Percentiles rank a stretch among this genome's conserved stretches.
Evolutionary conservation across 805 yeast genomes (phyloP).

Genomic region (Kazachstania psychrophila): DNA sequence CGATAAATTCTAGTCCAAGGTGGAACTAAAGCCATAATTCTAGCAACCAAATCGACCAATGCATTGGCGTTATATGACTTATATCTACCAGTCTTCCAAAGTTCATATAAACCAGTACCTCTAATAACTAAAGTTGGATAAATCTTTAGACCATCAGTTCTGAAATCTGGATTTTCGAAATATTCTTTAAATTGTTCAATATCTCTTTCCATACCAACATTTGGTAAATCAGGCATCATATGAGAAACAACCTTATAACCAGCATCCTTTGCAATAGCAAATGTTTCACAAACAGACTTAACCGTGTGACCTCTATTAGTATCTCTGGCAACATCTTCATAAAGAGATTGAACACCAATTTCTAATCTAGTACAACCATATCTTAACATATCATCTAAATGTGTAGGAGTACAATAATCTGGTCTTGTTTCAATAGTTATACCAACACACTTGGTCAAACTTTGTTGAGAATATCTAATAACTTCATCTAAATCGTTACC

Average conservation of each 20-base stretch:
- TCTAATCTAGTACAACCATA: constrained; percentile 96
- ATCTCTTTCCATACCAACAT: constrained; percentile 98
- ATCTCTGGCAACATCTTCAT: constrained; percentile 97
- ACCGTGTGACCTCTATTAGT: constrained; percentile 98
- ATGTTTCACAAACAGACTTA: constrained; percentile 89
- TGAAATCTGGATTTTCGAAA: constrained; percentile 91
- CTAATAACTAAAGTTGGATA: constrained; percentile 95
- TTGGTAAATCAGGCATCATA: constrained; percentile 99
- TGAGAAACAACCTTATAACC: constrained; percentile 97
- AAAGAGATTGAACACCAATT: constrained; percentile 93
- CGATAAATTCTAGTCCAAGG: constrained; percentile 99
- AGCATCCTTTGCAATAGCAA: constrained; percentile 93
- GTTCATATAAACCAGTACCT: constrained; percentile 93
- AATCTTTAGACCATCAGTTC: constrained; percentile 92
- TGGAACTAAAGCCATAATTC: constrained; percentile 91
- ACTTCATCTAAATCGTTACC: constrained; percentile 87
- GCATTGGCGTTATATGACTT: constrained; percentile 93
- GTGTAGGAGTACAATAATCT: constrained; percentile 94
- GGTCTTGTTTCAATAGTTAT: constrained; percentile 98
- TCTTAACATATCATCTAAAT: constrained; percentile 86
- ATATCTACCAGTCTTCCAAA: constrained; percentile 94
- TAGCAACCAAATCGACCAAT: constrained; percentile 86
- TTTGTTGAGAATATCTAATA: constrained; percentile 81
- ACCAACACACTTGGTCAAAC: constrained; percentile 94
- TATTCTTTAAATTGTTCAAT: constrained; percentile 92